Evolutionary conservation across 2,329 filamentous ascomycete genomes (phyloP), one percentile per base, ranked within the genome.

Genomic region (Venturiaceae sp.): DNA sequence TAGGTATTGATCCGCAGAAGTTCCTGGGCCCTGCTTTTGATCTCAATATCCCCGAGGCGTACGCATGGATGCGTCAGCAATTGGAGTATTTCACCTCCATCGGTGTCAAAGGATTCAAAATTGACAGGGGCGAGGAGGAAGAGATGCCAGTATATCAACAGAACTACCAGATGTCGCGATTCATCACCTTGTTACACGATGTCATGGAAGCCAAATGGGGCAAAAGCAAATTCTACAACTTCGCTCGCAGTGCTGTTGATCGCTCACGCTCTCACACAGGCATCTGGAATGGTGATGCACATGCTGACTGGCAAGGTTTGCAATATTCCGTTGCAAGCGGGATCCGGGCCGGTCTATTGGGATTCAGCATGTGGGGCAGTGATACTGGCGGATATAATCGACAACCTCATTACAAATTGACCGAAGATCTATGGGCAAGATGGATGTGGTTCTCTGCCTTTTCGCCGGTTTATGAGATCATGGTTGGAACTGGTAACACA

Each of bases 371-470:
- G 52, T 71, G 70, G 69, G 67, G 66, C 9, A 65, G 64, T n/a
- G 69, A 72, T 60, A 69, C 68, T 1, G 69, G 70, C 19, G 70
- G 70, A 2, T 72, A 71, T 62, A 60, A 66, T 0, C 62, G 69
- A 21, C 63, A 64, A 9, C 50, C 50, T 32, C 28, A 23, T 6
- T 62, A 63, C 13, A 61, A 61, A 9, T 68, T 69, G 3, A 64
- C 61, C 2, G 68, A 68, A 32, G 69, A 72, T 58, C 61, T 71
- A 8, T 71, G 68, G 68, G 68, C 68, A 14, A 57, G 69, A 14
- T 72, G 70, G 72, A 75, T 75, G 72, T 69, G 70, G 66, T 72
- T 75, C 59, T 66, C 65, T n/a, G 63, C 69, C 3, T 72, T 69
- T 57, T 64, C 63, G n/a, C 69, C 70, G 8, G 66, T 68, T 33